Conservation (phyloP, 2,329 filamentous ascomycete genomes). For the Rhexocercosporidium sp. region DNA sequence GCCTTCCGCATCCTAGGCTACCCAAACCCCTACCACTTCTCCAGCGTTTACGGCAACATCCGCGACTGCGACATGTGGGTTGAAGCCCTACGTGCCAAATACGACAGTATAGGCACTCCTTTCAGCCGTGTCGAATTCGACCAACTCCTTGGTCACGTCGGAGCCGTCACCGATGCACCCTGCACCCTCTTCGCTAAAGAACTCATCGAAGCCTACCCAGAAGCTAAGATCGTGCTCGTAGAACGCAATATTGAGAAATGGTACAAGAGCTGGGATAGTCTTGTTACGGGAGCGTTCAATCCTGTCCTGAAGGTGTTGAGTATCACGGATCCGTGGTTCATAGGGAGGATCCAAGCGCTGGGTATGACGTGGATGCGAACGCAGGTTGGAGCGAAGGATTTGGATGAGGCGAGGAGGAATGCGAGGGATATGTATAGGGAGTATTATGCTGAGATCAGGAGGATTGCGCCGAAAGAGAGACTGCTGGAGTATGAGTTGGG, state of each 20-base stretch:
- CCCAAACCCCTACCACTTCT: constrained; percentile 14
- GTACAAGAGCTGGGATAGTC: constrained; percentile 15
- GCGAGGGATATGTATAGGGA: background rate
- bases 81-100: background rate
- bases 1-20: constrained; percentile 16
- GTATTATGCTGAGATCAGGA: constrained; percentile 1
- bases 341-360: background rate
- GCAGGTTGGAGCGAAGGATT: background rate
- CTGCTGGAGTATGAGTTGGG: constrained; percentile 50
- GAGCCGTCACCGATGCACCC: constrained; percentile 42
- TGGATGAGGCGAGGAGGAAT: background rate
- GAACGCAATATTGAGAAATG: constrained; percentile 40
- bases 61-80: constrained; percentile 7
- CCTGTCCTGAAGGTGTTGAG: background rate
- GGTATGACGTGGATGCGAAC: background rate
- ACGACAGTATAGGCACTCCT: background rate
- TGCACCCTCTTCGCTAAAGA: constrained; percentile 43
- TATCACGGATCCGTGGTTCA: background rate
- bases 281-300: background rate
- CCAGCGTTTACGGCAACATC: background rate
- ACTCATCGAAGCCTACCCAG: constrained; percentile 44
- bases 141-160: background rate
- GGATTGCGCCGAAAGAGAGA: constrained; percentile 47
- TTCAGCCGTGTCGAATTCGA: background rate
- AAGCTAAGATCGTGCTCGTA: constrained; percentile 45